Percentiles rank a stretch among this genome's conserved stretches.
These are phyloP conservation scores for Nannochloropsis gaditana DNA, from an alignment of 108 stramenopile species.

Conservation along the genomic window DNA sequence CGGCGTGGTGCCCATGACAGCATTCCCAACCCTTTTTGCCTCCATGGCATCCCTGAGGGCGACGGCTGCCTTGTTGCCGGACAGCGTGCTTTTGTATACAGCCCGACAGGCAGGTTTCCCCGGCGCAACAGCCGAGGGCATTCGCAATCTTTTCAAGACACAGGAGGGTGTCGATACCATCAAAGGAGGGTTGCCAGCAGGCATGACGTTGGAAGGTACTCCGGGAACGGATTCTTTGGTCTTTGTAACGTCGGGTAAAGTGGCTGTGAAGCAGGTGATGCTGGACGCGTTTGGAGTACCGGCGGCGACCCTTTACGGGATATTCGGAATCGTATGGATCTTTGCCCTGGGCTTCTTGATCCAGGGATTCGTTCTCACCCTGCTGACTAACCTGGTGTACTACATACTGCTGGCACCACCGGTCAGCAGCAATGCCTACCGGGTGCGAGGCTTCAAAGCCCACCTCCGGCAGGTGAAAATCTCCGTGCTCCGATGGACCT, in stretches of 20 bases:
- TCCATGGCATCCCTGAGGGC: conserved; percentile 12
- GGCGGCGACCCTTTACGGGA: background rate
- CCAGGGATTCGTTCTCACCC: background rate
- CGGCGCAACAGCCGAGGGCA: background rate
- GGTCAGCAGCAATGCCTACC: background rate
- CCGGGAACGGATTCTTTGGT: background rate
- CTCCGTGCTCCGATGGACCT: background rate
- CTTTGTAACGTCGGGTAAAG: background rate
- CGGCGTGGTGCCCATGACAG: conserved; percentile 14
- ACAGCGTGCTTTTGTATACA: background rate
- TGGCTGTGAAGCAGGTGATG: background rate
- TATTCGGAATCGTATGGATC: background rate
- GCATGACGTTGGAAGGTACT: conserved; percentile 17
- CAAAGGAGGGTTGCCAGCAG: background rate
- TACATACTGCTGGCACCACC: conserved; percentile 9
- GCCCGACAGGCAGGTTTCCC: background rate
- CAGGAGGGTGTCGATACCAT: background rate
- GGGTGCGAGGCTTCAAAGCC: conserved; percentile 1
- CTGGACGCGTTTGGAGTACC: background rate
- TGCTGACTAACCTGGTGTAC: conserved; percentile 10
- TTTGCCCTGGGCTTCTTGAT: conserved; percentile 15
- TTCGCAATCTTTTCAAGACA: background rate
- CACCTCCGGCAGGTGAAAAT: background rate
- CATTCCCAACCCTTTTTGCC: background rate
- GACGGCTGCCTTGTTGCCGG: background rate